Conservation (phyloP, 2,329 filamentous ascomycete species). For the Botrytis galanthina region DNA sequence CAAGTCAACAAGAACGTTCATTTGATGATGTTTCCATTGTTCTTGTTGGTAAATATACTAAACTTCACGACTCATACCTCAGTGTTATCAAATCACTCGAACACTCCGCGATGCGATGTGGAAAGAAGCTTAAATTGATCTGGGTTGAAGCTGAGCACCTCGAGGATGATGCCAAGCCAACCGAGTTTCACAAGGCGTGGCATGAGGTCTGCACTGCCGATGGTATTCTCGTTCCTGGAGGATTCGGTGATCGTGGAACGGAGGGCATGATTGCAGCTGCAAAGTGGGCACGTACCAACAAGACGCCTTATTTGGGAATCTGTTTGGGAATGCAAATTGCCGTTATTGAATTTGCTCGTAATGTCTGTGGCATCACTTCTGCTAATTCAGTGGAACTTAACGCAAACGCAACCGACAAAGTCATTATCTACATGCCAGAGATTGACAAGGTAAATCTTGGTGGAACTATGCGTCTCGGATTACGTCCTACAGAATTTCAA, state of each 20-base stretch:
- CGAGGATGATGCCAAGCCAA: conserved; percentile 67
- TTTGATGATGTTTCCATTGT: conserved; percentile 74
- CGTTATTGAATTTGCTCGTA: conserved; percentile 82
- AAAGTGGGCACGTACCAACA: conserved; percentile 82
- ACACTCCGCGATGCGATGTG: conserved; percentile 85
- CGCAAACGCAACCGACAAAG: conserved; percentile 36
- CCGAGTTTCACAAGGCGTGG: conserved; percentile 84
- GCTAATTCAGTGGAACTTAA: conserved; percentile 36
- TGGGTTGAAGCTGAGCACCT: conserved; percentile 86
- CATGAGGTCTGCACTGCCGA: conserved; percentile 69
- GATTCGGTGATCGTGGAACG: conserved; percentile 71
- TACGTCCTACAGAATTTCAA: conserved; percentile 73
- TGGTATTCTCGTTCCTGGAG: conserved; percentile 58
- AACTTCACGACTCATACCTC: conserved; percentile 81
- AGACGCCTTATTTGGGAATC: conserved; percentile 81
- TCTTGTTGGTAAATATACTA: conserved; percentile 89
- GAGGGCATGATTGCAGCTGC: conserved; percentile 88
- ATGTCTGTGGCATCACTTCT: conserved; percentile 62
- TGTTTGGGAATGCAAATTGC: conserved; percentile 76
- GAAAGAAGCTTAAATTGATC: conserved; percentile 72
- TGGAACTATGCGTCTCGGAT: conserved; percentile 79
- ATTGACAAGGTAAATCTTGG: conserved; percentile 73
- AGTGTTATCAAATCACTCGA: conserved; percentile 83
- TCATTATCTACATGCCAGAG: conserved; percentile 93
- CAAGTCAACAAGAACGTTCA: conserved; percentile 63